Conservation (phyloP, 2,329 filamentous ascomycete species). For the Microdochium bolleyi region DNA sequence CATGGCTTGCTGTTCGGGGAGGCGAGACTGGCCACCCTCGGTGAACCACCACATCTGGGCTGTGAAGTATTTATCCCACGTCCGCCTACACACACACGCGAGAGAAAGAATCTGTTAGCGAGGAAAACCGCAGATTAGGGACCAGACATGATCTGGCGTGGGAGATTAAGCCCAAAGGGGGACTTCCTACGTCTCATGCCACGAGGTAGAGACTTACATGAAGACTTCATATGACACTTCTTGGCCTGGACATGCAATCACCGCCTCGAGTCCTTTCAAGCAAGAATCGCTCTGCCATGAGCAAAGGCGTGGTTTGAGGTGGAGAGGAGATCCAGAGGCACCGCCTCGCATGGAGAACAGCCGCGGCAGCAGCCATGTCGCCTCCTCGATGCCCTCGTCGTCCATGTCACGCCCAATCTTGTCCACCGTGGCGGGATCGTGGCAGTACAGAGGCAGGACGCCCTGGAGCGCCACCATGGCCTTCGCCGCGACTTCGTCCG, state of each 20-base stretch:
- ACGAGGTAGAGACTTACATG: background rate
- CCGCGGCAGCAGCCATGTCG: slow-evolving; percentile 8
- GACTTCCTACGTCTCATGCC: too few species aligned
- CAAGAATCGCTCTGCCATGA: background rate
- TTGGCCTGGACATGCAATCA: background rate
- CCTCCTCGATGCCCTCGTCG: slow-evolving; percentile 10
- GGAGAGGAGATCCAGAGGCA: background rate
- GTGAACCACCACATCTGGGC: background rate
- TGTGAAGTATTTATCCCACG: background rate
- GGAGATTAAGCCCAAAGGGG: background rate
- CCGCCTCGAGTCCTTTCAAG: background rate
- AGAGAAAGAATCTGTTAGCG: too few species aligned
- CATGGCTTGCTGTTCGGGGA: background rate
- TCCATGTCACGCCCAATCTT: slow-evolving; percentile 4
- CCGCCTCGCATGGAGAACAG: background rate
- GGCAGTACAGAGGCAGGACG: slow-evolving; percentile 1
- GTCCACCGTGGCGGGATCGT: background rate
- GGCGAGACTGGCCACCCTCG: background rate
- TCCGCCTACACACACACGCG: background rate
- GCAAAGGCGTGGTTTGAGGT: background rate
- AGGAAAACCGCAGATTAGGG: too few species aligned
- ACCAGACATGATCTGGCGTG: too few species aligned
- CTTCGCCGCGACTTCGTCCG: slow-evolving; percentile 6
- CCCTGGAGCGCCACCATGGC: slow-evolving; percentile 5
- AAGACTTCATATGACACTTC: background rate